Base-by-base conservation (phyloP, 1,284 basidiomycete species). In the Afroboletus lepidellus region DNA sequence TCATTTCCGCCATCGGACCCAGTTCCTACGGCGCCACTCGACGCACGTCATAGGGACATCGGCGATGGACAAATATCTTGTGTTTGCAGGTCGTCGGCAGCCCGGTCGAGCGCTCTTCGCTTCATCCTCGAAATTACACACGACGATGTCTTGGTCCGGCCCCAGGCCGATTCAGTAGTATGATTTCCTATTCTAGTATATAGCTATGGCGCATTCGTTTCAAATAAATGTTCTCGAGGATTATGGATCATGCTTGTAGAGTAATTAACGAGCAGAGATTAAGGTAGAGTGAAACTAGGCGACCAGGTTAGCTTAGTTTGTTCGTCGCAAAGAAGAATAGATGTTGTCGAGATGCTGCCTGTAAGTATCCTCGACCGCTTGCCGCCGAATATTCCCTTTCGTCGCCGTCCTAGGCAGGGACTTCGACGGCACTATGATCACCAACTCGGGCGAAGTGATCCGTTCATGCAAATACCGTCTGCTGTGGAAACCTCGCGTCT, bases 391-490 rank as follows among this genome's bases (percentile, higher is more conserved):
- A 60, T 87, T 87, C 32, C 84, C 85, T 65, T 87, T 87, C 20
- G 84, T 84, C 21, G 75, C 77, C 0, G 84, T 87, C 51, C 84
- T 74, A 32, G 84, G 84, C 42, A 87, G 73, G 2, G 81, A 75
- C 50, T 75, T 73, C 30, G 71, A 68, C 20, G 77, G 72, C 5
- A 85, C 83, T 36, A 87, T 69, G 52, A 86, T 61, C 60, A 87
- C 77, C 70, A 80, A 73, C 39, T 78, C 73, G 15, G 77, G 60
- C 13, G 74, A 75, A 2, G 75, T 74, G 65, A 87, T 82, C 33
- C 81, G 81, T 64, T 87, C 84, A 65, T 87, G 84, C 45, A 85
- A 72, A 66, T 87, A 87, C 54, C 84, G 76, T 30, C 84, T 73
- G 16, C 74, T 72, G 66, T 87, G 80, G 69, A 87, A 87, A 16